A percentile compares a stretch with the other conserved stretches of the same genome.
These are phyloP conservation scores for Citeromyces hawaiiensis DNA, from an alignment of 1,139 yeast genomes.

Conservation along the genomic window DNA sequence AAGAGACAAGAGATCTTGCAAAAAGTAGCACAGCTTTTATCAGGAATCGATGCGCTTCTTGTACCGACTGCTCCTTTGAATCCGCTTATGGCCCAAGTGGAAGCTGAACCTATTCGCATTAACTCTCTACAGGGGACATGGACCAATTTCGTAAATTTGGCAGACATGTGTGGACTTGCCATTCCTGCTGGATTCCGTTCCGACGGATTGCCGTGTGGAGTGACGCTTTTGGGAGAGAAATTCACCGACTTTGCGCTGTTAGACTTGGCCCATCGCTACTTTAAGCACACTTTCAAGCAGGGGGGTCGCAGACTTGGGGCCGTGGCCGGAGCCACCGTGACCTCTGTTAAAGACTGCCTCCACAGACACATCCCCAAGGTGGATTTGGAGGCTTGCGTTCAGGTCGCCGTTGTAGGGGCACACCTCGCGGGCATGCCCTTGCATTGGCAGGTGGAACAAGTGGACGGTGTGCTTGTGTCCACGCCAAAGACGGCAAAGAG, in stretches of 20 bases:
- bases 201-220: conserved; percentile 86
- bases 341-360: conserved; percentile 6
- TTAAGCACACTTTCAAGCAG: conserved; percentile 33
- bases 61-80: conserved; percentile 93
- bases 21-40: conserved; percentile 39
- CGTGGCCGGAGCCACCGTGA: conserved; percentile 25
- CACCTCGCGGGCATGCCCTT: conserved; percentile 81
- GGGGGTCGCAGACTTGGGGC: conserved; percentile 35
- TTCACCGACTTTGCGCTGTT: conserved; percentile 83
- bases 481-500: conserved; percentile 59
- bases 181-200: conserved; percentile 80
- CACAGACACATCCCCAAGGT: conserved; percentile 20
- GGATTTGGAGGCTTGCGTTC: conserved; percentile 25
- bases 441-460: conserved; percentile 88
- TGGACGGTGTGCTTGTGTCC: conserved; percentile 59
- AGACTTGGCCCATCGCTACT: conserved; percentile 65
- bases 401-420: conserved; percentile 92
- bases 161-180: conserved; percentile 85
- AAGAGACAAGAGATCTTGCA: conserved; percentile 66
- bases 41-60: conserved; percentile 56
- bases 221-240: conserved; percentile 69
- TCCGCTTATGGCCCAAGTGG: conserved; percentile 65
- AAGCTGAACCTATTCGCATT: conserved; percentile 63
- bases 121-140: conserved; percentile 92
- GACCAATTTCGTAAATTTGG: conserved; percentile 91